These are phyloP conservation scores for Phascolomyces articulosus DNA, from an alignment of 371 early-diverging fungal species.

Conservation along the genomic window DNA sequence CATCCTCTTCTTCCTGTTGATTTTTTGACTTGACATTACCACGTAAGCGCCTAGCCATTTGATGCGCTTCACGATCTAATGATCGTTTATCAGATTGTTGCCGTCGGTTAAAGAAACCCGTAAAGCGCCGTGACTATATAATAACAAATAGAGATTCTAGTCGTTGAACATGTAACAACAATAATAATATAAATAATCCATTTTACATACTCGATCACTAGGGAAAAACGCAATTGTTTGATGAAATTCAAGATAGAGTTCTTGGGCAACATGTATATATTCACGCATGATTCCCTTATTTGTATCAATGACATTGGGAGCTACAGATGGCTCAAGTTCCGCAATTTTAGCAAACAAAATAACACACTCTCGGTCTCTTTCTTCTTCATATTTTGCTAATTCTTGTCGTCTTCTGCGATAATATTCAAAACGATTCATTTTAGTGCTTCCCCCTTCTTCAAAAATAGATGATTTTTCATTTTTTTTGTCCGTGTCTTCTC, in stretches of 20 bases:
- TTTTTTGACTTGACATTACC: slow-evolving; percentile 17
- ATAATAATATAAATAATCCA: background rate
- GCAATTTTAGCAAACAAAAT: slow-evolving; percentile 30
- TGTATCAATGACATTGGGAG: slow-evolving; percentile 16
- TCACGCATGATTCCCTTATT: slow-evolving; percentile 42
- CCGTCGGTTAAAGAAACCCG: slow-evolving; percentile 1
- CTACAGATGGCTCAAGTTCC: slow-evolving; percentile 34
- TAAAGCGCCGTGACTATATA: background rate
- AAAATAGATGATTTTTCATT: slow-evolving; percentile 27
- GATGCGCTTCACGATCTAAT: slow-evolving; percentile 26
- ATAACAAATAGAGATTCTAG: no score
- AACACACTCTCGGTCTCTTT: slow-evolving; percentile 14
- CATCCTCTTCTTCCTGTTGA: slow-evolving; percentile 13
- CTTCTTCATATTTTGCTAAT: slow-evolving; percentile 19
- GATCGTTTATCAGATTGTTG: background rate
- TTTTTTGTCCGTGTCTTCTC: background rate
- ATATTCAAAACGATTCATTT: slow-evolving; percentile 11
- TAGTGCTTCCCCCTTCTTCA: slow-evolving; percentile 30
- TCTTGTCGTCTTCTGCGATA: slow-evolving; percentile 5
- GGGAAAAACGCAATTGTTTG: slow-evolving; percentile 63
- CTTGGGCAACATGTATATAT: slow-evolving; percentile 54
- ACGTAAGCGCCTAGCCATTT: slow-evolving; percentile 39
- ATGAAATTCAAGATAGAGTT: slow-evolving; percentile 53
- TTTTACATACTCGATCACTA: slow-evolving; percentile 33
- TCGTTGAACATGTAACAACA: background rate